Conservation (phyloP, 257 asterid genomes). For the Salvia splendens region DNA sequence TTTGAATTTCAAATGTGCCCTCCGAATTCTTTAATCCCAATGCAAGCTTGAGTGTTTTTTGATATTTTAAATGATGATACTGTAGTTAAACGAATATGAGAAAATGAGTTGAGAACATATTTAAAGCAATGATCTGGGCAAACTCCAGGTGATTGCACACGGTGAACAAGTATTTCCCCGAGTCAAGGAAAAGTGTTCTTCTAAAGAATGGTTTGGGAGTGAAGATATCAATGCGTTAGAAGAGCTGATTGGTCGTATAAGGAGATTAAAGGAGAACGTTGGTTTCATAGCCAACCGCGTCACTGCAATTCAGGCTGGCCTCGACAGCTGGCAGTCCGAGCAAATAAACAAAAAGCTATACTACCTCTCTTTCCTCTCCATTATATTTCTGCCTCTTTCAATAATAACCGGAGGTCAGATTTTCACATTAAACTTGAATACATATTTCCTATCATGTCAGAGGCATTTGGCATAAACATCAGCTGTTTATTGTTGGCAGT, state of each 20-base stretch:
- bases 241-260: slow-evolving; percentile 79
- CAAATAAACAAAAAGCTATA: slow-evolving; percentile 87
- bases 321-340: slow-evolving; percentile 97
- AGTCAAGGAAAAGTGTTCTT: slow-evolving; percentile 84
- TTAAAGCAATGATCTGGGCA: slow-evolving; percentile 14
- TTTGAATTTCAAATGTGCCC: too few species aligned
- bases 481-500: slow-evolving; percentile 41
- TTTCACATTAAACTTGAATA: background rate
- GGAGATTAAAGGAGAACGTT: slow-evolving; percentile 89
- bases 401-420: slow-evolving; percentile 84
- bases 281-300: slow-evolving; percentile 91
- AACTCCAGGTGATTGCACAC: slow-evolving; percentile 76
- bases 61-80: too few species aligned
- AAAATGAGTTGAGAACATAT: background rate
- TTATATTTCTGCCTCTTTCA: slow-evolving; percentile 88
- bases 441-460: background rate
- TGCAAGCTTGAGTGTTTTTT: too few species aligned
- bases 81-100: too few species aligned
- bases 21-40: too few species aligned
- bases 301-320: slow-evolving; percentile 92
- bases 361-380: slow-evolving; percentile 94
- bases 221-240: slow-evolving; percentile 83
- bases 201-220: slow-evolving; percentile 76
- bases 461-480: slow-evolving; percentile 8
- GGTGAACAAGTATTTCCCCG: slow-evolving; percentile 97